Evolutionary conservation across 805 yeast genomes (phyloP).

Genomic region (Cyberlindnera lachancei): DNA sequence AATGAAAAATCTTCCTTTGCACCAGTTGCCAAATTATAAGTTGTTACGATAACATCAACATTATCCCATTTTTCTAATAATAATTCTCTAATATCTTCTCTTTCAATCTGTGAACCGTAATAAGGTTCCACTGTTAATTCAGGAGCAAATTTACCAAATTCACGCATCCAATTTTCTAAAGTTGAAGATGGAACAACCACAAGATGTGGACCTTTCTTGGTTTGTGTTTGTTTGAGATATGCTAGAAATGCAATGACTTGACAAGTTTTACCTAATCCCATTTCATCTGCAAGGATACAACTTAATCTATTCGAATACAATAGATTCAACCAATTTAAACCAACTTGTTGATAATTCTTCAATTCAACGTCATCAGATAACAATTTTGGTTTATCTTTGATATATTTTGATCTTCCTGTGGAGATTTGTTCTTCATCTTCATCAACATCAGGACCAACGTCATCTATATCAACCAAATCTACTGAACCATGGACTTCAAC

Average conservation of each 20-base stretch:
- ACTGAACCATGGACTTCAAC: slow-evolving; percentile 56
- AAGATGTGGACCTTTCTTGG: slow-evolving; percentile 69
- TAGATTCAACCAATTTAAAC: slow-evolving; percentile 85
- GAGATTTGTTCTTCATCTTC: slow-evolving; percentile 27
- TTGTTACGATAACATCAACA: slow-evolving; percentile 88
- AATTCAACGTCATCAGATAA: slow-evolving; percentile 57
- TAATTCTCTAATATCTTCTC: slow-evolving; percentile 75
- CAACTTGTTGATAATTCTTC: slow-evolving; percentile 94
- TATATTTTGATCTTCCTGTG: slow-evolving; percentile 31
- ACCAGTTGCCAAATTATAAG: slow-evolving; percentile 88
- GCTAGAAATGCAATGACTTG: slow-evolving; percentile 93
- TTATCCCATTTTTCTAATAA: slow-evolving; percentile 43
- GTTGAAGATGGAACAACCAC: slow-evolving; percentile 97
- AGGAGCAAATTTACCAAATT: slow-evolving; percentile 86
- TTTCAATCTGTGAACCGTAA: slow-evolving; percentile 80
- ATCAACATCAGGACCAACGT: slow-evolving; percentile 31
- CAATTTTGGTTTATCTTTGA: slow-evolving; percentile 64
- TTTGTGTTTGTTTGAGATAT: slow-evolving; percentile 61
- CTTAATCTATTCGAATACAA: slow-evolving; percentile 74
- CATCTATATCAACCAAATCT: slow-evolving; percentile 63
- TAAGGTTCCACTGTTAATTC: slow-evolving; percentile 78
- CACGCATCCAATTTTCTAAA: slow-evolving; percentile 95
- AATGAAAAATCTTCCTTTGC: slow-evolving; percentile 75
- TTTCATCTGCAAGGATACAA: slow-evolving; percentile 95
- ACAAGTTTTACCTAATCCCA: slow-evolving; percentile 97